phyloP scores from a whole-genome alignment of 768 basidiomycete genomes.

The Daedalea quercina region DNA sequence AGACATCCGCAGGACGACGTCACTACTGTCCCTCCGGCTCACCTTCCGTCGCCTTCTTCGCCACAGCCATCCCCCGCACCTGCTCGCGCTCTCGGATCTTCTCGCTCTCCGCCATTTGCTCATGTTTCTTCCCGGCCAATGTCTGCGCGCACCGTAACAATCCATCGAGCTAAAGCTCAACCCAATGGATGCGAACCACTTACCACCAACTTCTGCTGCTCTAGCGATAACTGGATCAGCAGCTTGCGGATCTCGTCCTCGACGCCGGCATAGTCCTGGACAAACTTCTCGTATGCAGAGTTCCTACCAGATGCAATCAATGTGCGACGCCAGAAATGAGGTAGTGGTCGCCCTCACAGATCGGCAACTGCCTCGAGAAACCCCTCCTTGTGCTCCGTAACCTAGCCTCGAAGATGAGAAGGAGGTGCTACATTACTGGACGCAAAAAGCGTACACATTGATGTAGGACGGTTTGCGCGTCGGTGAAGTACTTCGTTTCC shows the following conservation, averaged over 20 bases:
- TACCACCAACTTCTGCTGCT: constrained; percentile 15
- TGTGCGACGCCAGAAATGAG: not conserved
- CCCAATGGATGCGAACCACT: not conserved
- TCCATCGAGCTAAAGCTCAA: not conserved
- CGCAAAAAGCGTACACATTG: constrained; percentile 13
- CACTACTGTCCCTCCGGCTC: too few species aligned
- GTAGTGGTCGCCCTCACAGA: constrained; percentile 8
- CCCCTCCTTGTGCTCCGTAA: constrained; percentile 6
- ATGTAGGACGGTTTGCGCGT: constrained; percentile 12
- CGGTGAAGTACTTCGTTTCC: constrained; percentile 17
- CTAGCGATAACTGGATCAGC: constrained; percentile 16
- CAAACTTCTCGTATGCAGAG: constrained; percentile 18
- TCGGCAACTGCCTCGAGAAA: constrained; percentile 13
- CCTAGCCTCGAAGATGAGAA: constrained; percentile 3
- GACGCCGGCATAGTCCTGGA: constrained; percentile 18
- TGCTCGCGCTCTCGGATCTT: constrained; percentile 18
- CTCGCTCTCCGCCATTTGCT: constrained; percentile 10
- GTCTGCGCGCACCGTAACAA: constrained; percentile 1
- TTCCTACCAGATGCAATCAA: constrained; percentile 10
- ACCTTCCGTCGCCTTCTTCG: constrained; percentile 23
- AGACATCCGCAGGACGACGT: too few species aligned
- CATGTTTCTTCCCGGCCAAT: constrained; percentile 10
- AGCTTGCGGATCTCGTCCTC: constrained; percentile 22
- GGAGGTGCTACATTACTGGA: not conserved
- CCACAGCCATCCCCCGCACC: constrained; percentile 20